Evolutionary conservation across 306 rosid genomes (phyloP).

Genomic region (Potentilla sterilis): DNA sequence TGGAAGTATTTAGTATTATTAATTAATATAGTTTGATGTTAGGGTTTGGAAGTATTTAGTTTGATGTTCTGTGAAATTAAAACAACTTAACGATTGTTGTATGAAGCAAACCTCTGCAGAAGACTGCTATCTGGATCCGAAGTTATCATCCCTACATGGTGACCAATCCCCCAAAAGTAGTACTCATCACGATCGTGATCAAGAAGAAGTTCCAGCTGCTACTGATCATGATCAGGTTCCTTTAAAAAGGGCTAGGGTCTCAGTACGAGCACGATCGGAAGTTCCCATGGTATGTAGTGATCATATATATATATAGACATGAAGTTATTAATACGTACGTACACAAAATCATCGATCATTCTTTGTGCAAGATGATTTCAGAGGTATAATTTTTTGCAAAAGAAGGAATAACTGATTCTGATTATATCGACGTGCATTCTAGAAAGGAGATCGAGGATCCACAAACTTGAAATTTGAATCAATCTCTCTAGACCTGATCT

Average conservation of each 20-base stretch:
- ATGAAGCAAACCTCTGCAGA: background rate
- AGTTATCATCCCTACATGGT: background rate
- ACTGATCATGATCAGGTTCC: background rate
- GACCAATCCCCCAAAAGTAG: background rate
- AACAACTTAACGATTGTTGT: background rate
- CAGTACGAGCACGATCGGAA: slow-evolving; percentile 5
- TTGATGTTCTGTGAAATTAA: background rate
- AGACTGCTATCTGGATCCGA: background rate
- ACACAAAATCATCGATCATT: background rate
- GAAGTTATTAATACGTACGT: too few relatives aligned
- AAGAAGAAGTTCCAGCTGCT: background rate
- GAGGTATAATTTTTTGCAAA: background rate
- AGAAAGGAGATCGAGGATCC: background rate
- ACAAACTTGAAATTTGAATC: background rate
- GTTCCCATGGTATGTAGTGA: background rate
- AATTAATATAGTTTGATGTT: background rate
- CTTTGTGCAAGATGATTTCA: too few relatives aligned
- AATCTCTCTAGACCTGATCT: background rate
- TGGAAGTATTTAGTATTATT: background rate
- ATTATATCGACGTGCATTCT: background rate
- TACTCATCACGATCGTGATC: background rate
- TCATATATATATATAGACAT: too few relatives aligned
- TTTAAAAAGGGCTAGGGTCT: background rate
- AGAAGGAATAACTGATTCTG: too few relatives aligned
- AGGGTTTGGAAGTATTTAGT: background rate